Conservation (phyloP, 2,329 filamentous ascomycete genomes). For the Chaetothyriales sp. region DNA sequence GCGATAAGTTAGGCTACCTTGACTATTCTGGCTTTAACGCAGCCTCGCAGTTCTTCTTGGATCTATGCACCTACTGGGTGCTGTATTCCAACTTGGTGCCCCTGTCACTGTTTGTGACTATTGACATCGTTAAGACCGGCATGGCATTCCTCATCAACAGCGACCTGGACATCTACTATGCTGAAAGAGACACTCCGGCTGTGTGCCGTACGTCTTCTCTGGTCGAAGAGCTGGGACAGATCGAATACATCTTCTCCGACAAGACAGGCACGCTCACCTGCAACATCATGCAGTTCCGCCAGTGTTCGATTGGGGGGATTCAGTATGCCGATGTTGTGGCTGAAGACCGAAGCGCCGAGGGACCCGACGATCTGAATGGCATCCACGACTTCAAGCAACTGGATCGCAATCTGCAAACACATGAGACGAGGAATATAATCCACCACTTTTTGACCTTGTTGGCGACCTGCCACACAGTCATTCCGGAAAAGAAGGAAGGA, state of each 20-base stretch:
- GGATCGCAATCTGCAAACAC: slow-evolving; percentile 50
- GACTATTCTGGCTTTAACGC: slow-evolving; percentile 46
- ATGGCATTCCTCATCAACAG: slow-evolving; percentile 96
- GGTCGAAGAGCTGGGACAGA: slow-evolving; percentile 93
- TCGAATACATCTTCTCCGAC: slow-evolving; percentile 96
- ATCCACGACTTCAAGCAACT: slow-evolving; percentile 74
- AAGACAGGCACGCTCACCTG: slow-evolving; percentile 96
- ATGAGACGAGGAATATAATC: slow-evolving; percentile 45
- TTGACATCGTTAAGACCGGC: slow-evolving; percentile 96
- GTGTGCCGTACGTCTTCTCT: slow-evolving; percentile 92
- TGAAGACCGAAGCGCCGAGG: slow-evolving; percentile 72
- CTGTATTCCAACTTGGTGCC: slow-evolving; percentile 91
- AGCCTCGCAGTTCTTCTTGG: slow-evolving; percentile 73
- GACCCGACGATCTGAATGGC: slow-evolving; percentile 55
- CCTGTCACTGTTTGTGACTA: slow-evolving; percentile 92
- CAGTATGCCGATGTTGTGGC: slow-evolving; percentile 88
- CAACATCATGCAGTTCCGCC: slow-evolving; percentile 97
- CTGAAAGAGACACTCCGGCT: slow-evolving; percentile 84
- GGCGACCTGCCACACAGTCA: slow-evolving; percentile 89
- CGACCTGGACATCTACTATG: slow-evolving; percentile 94
- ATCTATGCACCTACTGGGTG: slow-evolving; percentile 97
- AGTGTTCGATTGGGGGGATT: slow-evolving; percentile 81
- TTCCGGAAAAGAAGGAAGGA: slow-evolving; percentile 72
- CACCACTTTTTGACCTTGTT: slow-evolving; percentile 79
- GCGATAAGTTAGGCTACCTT: slow-evolving; percentile 55